These are phyloP conservation scores for Herpetomonas tarakana DNA, from an alignment of 208 protist genomes.

Conservation along the genomic window DNA sequence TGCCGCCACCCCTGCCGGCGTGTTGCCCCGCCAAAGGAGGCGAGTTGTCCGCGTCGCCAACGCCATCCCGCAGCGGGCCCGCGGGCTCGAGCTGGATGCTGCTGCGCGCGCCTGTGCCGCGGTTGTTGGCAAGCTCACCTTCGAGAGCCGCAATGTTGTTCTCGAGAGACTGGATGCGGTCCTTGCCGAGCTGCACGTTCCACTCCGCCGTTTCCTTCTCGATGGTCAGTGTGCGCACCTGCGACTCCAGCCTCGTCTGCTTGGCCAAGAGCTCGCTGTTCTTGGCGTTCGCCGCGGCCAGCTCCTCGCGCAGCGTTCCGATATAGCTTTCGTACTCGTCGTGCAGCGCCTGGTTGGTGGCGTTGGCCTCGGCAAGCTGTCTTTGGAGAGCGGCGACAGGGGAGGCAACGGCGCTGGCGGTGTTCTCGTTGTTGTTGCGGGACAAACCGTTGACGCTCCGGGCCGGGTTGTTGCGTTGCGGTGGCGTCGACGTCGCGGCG, in stretches of 20 bases:
- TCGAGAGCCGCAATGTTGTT: constrained; percentile 39
- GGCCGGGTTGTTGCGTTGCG: neutral
- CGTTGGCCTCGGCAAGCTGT: constrained; percentile 1
- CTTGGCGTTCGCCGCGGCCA: constrained; percentile 38
- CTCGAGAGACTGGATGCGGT: constrained; percentile 40
- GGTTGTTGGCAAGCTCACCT: constrained; percentile 27
- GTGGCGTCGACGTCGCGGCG: neutral
- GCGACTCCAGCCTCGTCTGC: constrained; percentile 46
- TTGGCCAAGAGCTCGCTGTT: constrained; percentile 38
- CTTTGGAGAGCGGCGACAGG: constrained; percentile 13
- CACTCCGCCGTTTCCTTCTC: constrained; percentile 66
- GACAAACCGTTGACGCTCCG: no score
- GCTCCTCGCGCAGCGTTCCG: constrained; percentile 40
- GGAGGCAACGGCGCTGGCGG: neutral
- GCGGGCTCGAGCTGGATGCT: constrained; percentile 9
- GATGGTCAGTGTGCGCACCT: constrained; percentile 37
- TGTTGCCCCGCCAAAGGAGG: no score
- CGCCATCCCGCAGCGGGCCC: neutral
- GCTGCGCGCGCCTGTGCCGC: constrained; percentile 20
- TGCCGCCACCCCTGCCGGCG: no score
- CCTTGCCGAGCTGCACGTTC: constrained; percentile 47
- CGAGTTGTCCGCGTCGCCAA: neutral
- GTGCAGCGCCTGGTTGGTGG: constrained; percentile 13
- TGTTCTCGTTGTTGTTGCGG: neutral
- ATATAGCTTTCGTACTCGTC: constrained; percentile 40